Base-by-base conservation (phyloP, 2,329 filamentous ascomycete species). In the Neopestalotiopsis sp. region DNA sequence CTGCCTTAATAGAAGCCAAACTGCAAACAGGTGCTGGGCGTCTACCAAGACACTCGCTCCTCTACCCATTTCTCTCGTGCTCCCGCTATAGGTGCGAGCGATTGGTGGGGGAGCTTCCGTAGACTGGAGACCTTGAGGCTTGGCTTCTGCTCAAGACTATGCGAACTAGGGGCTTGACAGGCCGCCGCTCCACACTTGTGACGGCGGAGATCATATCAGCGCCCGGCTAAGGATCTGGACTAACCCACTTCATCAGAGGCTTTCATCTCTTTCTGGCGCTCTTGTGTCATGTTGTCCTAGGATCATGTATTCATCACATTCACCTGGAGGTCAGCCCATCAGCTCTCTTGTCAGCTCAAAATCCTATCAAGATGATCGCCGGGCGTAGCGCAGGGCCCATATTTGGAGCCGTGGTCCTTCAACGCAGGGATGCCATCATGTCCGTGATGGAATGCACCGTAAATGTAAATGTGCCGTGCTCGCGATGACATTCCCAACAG, bases 131-230 rank as follows among this genome's bases (percentile, higher is more conserved):
- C 40, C 17, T 52, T 20, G 40, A 32, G 63, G 63, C 63, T 66
- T 66, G 63, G 63, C 63, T 66, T 20, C 12, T 34, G 45, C 32
- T 49, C 38, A 40, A 62, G 42, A 34, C 49, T 66, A 66, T 66
- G 63, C 63, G 63, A 57, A 20, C 62, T 34, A 52, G 32, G 63
- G 34, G 63, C 30, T 66, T 66, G 63, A 66, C 63, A 66, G 63
- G 42, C 63, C 24, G 12, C 42, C 42, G 45, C 28, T 66, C 45
- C n/a, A n/a, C n/a, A 40, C 59, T 62, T 62, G n/a, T 62, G 59
- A 62, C 59, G 32, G 32, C 30, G 45, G 45, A n/a, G 45, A 52
- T 52, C 45, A 52, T 52, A 52, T 52, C 32, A 40, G 17, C 59
- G 13, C 59, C 59, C 59, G 17, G 45, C 45, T 52, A 52, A 52